A percentile compares a stretch with the other conserved stretches of the same genome.
Evolutionary conservation across 2,329 filamentous ascomycete genomes (phyloP).

Genomic region (Aspergillus ochraceoroseus): DNA sequence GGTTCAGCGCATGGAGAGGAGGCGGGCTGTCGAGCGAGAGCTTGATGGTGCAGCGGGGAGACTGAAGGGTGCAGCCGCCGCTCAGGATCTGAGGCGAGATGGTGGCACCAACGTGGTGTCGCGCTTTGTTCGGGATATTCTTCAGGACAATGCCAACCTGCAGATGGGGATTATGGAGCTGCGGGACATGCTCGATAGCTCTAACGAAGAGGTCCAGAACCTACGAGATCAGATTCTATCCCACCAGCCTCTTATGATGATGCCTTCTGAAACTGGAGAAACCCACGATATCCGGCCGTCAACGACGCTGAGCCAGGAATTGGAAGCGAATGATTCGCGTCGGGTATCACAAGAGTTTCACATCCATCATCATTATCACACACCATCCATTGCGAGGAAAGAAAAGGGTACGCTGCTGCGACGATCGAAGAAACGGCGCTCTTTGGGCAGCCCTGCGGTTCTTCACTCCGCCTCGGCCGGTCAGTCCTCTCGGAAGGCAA

Average conservation of each 20-base stretch:
- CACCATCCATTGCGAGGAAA: slow-evolving; percentile 55
- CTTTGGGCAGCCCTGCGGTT: slow-evolving; percentile 55
- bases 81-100: slow-evolving; percentile 58
- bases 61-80: slow-evolving; percentile 73
- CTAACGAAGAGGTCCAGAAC: slow-evolving; percentile 88
- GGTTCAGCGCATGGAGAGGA: slow-evolving; percentile 74
- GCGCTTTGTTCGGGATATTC: slow-evolving; percentile 90
- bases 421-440: slow-evolving; percentile 68
- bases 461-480: slow-evolving; percentile 31
- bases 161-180: slow-evolving; percentile 89
- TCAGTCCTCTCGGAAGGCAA: slow-evolving; percentile 26
- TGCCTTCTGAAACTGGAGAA: slow-evolving; percentile 24
- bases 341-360: slow-evolving; percentile 69
- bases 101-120: slow-evolving; percentile 70
- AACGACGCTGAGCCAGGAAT: slow-evolving; percentile 65
- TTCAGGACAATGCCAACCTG: slow-evolving; percentile 90
- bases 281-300: slow-evolving; percentile 31
- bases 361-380: slow-evolving; percentile 91
- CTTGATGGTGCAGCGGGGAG: slow-evolving; percentile 72
- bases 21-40: slow-evolving; percentile 75
- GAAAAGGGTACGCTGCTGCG: slow-evolving; percentile 50
- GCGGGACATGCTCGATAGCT: slow-evolving; percentile 81
- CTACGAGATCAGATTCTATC: slow-evolving; percentile 74
- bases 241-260: slow-evolving; percentile 67
- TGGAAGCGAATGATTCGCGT: slow-evolving; percentile 51